These are phyloP conservation scores for Zea luxurians DNA, from an alignment of 176 grass and related monocot species.

Conservation along the genomic window DNA sequence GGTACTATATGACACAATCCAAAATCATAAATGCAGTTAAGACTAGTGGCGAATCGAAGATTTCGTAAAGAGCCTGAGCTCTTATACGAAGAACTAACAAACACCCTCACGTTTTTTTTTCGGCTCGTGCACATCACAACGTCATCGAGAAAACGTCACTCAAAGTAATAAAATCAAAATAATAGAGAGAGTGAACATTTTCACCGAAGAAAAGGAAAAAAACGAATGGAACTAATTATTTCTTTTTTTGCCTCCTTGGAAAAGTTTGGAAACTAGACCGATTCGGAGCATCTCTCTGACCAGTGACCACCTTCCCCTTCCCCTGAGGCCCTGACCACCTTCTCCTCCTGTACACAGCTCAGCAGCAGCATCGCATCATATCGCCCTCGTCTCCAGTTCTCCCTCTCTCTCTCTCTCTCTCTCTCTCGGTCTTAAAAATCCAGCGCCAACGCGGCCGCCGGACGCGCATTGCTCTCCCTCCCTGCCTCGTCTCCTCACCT, in stretches of 20 bases:
- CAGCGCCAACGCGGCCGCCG: constrained; percentile 40
- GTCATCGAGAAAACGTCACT: constrained; percentile 10
- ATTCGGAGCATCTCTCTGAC: constrained; percentile 30
- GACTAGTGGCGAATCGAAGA: too few relatives aligned
- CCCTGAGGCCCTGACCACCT: constrained; percentile 32
- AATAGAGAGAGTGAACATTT: background rate
- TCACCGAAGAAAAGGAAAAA: background rate
- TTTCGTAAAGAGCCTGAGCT: too few relatives aligned
- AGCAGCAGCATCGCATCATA: constrained; percentile 34
- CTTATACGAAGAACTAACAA: too few relatives aligned
- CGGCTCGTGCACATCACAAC: background rate
- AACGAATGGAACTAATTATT: background rate
- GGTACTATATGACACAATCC: too few relatives aligned
- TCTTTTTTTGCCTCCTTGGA: background rate
- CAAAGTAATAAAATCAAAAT: background rate
- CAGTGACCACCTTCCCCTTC: constrained; percentile 38
- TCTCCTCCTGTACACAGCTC: constrained; percentile 49
- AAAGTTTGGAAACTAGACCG: background rate
- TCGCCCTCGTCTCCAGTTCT: constrained; percentile 36
- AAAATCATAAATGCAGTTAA: too few relatives aligned
- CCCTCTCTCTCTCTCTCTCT: constrained; percentile 42
- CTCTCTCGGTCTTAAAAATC: constrained; percentile 35
- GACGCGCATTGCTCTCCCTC: constrained; percentile 44
- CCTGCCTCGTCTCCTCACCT: constrained; percentile 10
- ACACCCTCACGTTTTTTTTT: background rate